phyloP scores from a whole-genome alignment of 2,329 filamentous ascomycete genomes.

The Penicillium oxalicum region DNA sequence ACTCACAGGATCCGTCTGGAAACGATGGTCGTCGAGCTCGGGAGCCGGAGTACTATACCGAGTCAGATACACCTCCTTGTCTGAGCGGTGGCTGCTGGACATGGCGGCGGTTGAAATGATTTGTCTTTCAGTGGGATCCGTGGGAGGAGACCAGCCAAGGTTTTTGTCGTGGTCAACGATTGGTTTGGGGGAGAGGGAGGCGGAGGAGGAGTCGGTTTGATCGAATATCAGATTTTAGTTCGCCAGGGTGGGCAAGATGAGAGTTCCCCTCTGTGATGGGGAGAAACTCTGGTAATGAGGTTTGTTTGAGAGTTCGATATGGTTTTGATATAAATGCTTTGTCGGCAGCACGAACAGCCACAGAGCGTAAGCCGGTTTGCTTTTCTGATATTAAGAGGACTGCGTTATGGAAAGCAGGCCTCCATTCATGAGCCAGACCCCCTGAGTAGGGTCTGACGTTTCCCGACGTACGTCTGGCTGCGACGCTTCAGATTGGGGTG shows the following conservation, averaged over 20 bases:
- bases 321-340: constrained; percentile 7
- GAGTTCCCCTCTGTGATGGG: constrained; percentile 3
- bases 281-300: background rate
- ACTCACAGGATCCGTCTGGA: constrained; percentile 38
- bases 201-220: background rate
- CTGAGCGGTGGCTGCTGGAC: constrained; percentile 59
- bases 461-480: constrained; percentile 31
- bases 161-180: background rate
- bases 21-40: constrained; percentile 79
- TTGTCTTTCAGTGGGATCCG: background rate
- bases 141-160: too few species aligned
- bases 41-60: constrained; percentile 59
- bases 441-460: constrained; percentile 38
- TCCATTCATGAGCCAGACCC: constrained; percentile 40
- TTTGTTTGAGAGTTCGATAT: too few species aligned
- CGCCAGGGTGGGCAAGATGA: constrained; percentile 15
- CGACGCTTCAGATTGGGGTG: constrained; percentile 21
- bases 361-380: constrained; percentile 20
- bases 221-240: constrained; percentile 4
- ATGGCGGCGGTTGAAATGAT: constrained; percentile 23
- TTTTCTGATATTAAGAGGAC: constrained; percentile 15
- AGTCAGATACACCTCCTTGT: constrained; percentile 51
- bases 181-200: background rate
- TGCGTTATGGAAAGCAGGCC: constrained; percentile 25
- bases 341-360: constrained; percentile 19